phyloP scores from a whole-genome alignment of 164 flowering plant genomes.

The Magnolia changhungtana region DNA sequence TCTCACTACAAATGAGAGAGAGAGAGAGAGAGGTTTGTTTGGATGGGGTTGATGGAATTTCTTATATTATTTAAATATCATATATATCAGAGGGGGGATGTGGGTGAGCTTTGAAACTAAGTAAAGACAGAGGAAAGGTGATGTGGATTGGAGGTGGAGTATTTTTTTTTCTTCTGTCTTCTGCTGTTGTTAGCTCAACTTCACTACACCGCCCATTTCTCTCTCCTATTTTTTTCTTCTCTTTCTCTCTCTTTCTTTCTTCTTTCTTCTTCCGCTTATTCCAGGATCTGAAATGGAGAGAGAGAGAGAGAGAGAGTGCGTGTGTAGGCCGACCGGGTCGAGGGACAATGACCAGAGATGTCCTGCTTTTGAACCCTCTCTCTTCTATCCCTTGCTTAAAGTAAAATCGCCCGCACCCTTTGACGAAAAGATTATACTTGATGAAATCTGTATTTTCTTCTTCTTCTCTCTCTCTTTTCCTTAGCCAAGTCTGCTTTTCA shows the following conservation, averaged over 20 bases:
- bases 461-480: background rate
- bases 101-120: conserved; percentile 7
- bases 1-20: background rate
- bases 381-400: background rate
- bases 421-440: background rate
- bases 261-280: background rate
- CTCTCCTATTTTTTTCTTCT: background rate
- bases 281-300: conserved; percentile 1
- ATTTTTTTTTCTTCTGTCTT: background rate
- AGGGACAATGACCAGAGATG: background rate
- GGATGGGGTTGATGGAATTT: background rate
- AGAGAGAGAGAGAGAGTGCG: background rate
- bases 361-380: background rate
- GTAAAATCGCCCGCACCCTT: background rate
- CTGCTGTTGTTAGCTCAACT: background rate
- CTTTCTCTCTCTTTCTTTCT: background rate
- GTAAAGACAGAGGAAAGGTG: background rate
- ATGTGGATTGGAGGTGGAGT: background rate
- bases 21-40: background rate
- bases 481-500: background rate
- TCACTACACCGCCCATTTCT: conserved; percentile 3
- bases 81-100: background rate
- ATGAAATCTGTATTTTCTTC: background rate
- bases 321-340: conserved; percentile 1
- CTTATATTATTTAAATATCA: too few relatives aligned